phyloP scores from a whole-genome alignment of 257 asterid species.

The Solanum phureja region DNA sequence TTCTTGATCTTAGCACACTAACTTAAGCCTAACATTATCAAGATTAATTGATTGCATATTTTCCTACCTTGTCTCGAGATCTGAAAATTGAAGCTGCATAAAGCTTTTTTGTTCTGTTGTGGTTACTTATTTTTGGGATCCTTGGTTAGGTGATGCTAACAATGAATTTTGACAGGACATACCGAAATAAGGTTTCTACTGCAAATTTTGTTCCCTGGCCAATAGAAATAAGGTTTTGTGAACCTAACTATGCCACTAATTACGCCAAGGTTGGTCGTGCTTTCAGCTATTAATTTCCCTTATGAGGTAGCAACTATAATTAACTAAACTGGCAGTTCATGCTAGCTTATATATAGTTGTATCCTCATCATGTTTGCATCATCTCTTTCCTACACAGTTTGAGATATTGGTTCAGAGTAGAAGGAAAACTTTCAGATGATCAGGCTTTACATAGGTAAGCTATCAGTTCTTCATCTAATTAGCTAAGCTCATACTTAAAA shows the following conservation, averaged over 20 bases:
- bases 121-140: neutral
- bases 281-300: slow-evolving; percentile 6
- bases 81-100: neutral
- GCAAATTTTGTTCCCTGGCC: slow-evolving; percentile 75
- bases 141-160: neutral
- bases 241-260: slow-evolving; percentile 53
- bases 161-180: slow-evolving; percentile 45
- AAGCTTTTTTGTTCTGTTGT: neutral
- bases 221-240: slow-evolving; percentile 77
- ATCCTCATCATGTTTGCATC: neutral
- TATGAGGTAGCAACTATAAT: neutral
- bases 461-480: neutral
- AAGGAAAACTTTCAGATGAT: slow-evolving; percentile 83
- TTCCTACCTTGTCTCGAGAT: neutral
- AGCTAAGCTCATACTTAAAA: neutral
- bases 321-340: neutral
- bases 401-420: slow-evolving; percentile 90
- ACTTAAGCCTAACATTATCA: neutral
- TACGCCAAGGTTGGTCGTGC: slow-evolving; percentile 49
- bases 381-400: slow-evolving; percentile 38
- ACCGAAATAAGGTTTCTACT: slow-evolving; percentile 79
- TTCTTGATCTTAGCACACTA: neutral
- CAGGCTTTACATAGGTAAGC: slow-evolving; percentile 83
- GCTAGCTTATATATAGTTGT: neutral
- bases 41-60: neutral